Percentiles rank a stretch among this genome's conserved stretches.
phyloP scores from a whole-genome alignment of 495 filamentous ascomycete species.

The Thermothielavioides terrestris region DNA sequence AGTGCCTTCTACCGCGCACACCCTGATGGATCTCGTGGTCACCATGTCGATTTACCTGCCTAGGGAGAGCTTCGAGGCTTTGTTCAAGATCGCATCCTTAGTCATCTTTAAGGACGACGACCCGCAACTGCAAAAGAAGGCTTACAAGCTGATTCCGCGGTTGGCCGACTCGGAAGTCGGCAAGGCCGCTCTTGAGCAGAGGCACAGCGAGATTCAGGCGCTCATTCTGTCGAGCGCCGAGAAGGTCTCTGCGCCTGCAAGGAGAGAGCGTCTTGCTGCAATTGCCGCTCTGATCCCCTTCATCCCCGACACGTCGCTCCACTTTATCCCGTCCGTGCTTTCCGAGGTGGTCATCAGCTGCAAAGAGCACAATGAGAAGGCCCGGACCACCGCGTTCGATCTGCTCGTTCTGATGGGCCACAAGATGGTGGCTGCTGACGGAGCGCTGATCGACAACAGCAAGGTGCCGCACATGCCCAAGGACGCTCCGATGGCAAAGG shows the following conservation, averaged over 20 bases:
- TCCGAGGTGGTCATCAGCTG: slow-evolving; percentile 89
- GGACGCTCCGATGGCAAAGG: slow-evolving; percentile 64
- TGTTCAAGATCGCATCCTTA: slow-evolving; percentile 75
- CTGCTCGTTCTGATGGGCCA: slow-evolving; percentile 82
- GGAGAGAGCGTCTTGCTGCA: slow-evolving; percentile 74
- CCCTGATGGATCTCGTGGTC: slow-evolving; percentile 90
- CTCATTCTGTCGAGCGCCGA: slow-evolving; percentile 69
- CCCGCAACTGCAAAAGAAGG: slow-evolving; percentile 97
- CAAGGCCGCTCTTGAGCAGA: slow-evolving; percentile 57
- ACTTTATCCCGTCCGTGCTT: slow-evolving; percentile 86
- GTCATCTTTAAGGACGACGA: slow-evolving; percentile 71
- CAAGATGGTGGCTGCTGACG: slow-evolving; percentile 57
- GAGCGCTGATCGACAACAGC: slow-evolving; percentile 70
- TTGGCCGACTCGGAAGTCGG: slow-evolving; percentile 73
- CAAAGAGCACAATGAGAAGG: slow-evolving; percentile 95
- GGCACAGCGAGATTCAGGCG: slow-evolving; percentile 65
- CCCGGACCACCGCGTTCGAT: slow-evolving; percentile 79
- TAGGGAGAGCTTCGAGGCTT: slow-evolving; percentile 62
- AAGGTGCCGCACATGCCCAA: slow-evolving; percentile 77
- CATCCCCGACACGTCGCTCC: slow-evolving; percentile 63
- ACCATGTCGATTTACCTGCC: slow-evolving; percentile 92
- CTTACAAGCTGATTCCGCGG: slow-evolving; percentile 91
- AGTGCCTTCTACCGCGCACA: slow-evolving; percentile 91
- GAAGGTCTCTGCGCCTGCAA: slow-evolving; percentile 73
- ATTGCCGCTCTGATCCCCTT: slow-evolving; percentile 69